Evolutionary conservation across 768 basidiomycete genomes (phyloP).

Genomic region (Pluteus cervinus): DNA sequence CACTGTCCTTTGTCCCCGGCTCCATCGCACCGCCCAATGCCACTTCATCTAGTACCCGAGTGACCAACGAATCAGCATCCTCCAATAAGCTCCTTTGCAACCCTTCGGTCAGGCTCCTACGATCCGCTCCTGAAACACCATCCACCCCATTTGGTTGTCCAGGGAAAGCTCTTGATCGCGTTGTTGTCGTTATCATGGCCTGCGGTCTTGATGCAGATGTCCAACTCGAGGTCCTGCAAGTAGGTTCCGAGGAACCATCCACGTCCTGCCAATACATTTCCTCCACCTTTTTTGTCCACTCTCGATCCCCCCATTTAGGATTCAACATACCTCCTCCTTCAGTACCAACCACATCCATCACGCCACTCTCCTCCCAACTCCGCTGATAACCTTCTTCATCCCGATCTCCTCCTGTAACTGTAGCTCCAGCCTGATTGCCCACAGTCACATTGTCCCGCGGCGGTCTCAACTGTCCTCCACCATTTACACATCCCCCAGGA

Average conservation of each 20-base stretch:
- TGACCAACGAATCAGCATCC: no score
- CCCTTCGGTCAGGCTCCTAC: constrained; percentile 3
- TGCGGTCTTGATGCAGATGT: no score
- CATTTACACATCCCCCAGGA: constrained; percentile 95
- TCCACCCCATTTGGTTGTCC: no score
- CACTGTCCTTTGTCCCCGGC: constrained; percentile 34
- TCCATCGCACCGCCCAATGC: constrained; percentile 26
- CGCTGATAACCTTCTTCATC: constrained; percentile 65
- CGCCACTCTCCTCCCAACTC: constrained; percentile 56
- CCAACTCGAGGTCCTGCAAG: no score
- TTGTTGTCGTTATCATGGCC: no score
- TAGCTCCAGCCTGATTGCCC: no score
- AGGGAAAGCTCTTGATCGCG: no score
- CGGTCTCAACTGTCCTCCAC: constrained; percentile 80
- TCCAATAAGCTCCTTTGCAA: no score
- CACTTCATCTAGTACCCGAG: no score
- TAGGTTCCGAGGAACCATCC: no score
- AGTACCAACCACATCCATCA: no score
- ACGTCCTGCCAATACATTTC: constrained; percentile 71
- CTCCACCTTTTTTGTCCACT: constrained; percentile 80
- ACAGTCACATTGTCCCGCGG: constrained; percentile 6
- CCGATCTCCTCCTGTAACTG: neutral
- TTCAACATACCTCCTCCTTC: constrained; percentile 31
- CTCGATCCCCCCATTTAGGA: constrained; percentile 76
- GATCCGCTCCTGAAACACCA: neutral